phyloP scores from a whole-genome alignment of 1,284 basidiomycete species.

The Pascua sp. region DNA sequence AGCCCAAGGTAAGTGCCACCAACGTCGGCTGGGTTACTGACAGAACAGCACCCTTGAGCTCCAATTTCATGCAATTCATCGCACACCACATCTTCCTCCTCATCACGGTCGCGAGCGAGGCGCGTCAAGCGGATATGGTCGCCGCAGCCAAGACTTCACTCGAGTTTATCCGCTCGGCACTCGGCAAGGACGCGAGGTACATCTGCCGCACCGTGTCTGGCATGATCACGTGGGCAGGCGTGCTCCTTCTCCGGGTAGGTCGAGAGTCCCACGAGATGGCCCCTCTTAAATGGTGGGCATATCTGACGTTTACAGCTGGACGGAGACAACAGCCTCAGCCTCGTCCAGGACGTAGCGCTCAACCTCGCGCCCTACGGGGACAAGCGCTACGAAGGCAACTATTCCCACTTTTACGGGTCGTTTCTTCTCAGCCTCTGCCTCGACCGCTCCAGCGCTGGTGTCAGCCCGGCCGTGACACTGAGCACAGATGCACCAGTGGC shows the following conservation, averaged over 20 bases:
- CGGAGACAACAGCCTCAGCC: neutral
- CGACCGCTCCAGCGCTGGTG: neutral
- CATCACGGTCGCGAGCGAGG: conserved; percentile 2
- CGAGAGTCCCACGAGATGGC: no score
- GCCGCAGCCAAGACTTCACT: neutral
- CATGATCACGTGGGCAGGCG: conserved; percentile 7
- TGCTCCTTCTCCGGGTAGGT: conserved; percentile 3
- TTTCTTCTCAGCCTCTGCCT: conserved; percentile 6
- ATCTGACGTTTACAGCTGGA: conserved; percentile 4
- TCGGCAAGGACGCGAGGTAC: conserved; percentile 2
- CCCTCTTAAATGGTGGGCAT: neutral
- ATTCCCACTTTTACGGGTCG: conserved; percentile 9
- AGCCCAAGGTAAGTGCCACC: neutral
- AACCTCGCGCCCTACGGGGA: conserved; percentile 3
- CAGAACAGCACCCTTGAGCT: neutral
- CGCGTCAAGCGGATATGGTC: neutral
- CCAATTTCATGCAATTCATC: conserved; percentile 1
- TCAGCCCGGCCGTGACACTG: neutral
- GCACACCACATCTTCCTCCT: conserved; percentile 6
- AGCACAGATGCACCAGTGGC: neutral
- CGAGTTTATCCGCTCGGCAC: neutral
- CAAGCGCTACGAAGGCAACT: neutral
- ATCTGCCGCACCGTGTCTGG: conserved; percentile 5
- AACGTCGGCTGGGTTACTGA: neutral
- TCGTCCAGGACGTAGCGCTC: conserved; percentile 3